Conservation (phyloP, 2,329 filamentous ascomycete species). For the Colletotrichum scovillei region DNA sequence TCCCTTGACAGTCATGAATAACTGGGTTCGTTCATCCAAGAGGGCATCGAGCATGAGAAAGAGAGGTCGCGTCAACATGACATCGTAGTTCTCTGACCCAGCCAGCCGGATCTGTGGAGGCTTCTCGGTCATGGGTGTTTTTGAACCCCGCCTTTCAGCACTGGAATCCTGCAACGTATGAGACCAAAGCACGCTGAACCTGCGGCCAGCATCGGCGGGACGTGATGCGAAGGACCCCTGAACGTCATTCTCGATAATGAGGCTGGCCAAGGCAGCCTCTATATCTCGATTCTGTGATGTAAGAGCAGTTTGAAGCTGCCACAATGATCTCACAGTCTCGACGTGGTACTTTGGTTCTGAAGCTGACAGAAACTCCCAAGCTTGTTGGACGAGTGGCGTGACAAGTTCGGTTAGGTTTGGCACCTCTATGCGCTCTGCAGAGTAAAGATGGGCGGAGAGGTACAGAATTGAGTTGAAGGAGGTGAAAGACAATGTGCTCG, state of each 20-base stretch:
- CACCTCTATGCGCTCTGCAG: slow-evolving; percentile 61
- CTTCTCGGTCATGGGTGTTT: slow-evolving; percentile 49
- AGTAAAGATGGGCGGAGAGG: slow-evolving; percentile 67
- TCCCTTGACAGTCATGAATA: slow-evolving; percentile 80
- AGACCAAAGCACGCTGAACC: slow-evolving; percentile 84
- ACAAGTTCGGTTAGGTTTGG: slow-evolving; percentile 72
- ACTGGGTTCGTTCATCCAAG: slow-evolving; percentile 76
- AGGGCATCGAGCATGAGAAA: slow-evolving; percentile 86
- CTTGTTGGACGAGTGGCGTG: slow-evolving; percentile 73
- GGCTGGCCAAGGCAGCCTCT: slow-evolving; percentile 79
- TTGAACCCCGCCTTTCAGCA: slow-evolving; percentile 54
- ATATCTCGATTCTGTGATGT: slow-evolving; percentile 76
- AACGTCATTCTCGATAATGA: slow-evolving; percentile 70
- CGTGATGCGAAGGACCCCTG: slow-evolving; percentile 59
- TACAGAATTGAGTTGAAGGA: slow-evolving; percentile 70
- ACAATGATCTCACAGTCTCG: slow-evolving; percentile 86
- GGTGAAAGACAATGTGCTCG: slow-evolving; percentile 57
- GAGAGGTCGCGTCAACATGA: slow-evolving; percentile 83
- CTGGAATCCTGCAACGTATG: slow-evolving; percentile 73
- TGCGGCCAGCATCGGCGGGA: slow-evolving; percentile 71
- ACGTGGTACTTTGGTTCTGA: slow-evolving; percentile 92
- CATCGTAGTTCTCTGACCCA: slow-evolving; percentile 72
- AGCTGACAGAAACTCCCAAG: slow-evolving; percentile 87
- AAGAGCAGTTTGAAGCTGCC: slow-evolving; percentile 83
- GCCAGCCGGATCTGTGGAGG: slow-evolving; percentile 55